Base-by-base conservation (phyloP, 2,329 filamentous ascomycete genomes). In the Aschersonia sp. region DNA sequence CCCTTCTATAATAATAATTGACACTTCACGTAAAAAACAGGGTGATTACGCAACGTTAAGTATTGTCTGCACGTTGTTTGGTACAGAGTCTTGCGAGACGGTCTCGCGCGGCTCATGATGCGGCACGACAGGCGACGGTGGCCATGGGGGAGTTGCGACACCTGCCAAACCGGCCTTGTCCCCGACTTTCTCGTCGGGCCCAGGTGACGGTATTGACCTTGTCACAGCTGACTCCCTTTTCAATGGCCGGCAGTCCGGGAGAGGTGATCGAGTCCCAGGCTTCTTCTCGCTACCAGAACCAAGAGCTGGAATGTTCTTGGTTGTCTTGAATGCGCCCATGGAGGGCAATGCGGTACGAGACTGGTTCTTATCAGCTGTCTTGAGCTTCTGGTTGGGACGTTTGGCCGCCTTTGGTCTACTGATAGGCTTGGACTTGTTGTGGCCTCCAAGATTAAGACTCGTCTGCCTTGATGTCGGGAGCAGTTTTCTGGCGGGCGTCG, bases 391-490 rank as follows among this genome's bases (percentile, higher is more conserved):
- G 43, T 52, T 48, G 29, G 60, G 62, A 32, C 59, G 61, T 51
- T 66, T 64, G 42, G 55, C 38, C 9, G 47, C 20, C 40, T 42
- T 42, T 5, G 10, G 9, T 6, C 20, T 45, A 41, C 56, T 54
- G 44, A 53, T 52, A 9, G 57, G n/a, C 45, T 51, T 50, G 44
- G 51, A 40, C 56, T 53, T 42, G 44, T 49, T 31, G 40, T 52
- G 47, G 30, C 56, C 53, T n/a, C 49, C 58, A 51, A 78, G 77
- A 1, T 60, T 54, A 32, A 82, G 67, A 51, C 67, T 72, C 52
- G 67, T 70, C 56, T 81, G 78, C 57, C 73, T 79, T 44, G 66
- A 52, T 54, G 68, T 73, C 20, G 53, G 50, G 10, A 52, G 56
- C 47, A 58, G 61, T 59, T 68, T 73, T 50, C 57, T 62, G 35